Evolutionary conservation across 371 early-diverging fungal genomes (phyloP).

Genomic region (Mucor plumbeus): DNA sequence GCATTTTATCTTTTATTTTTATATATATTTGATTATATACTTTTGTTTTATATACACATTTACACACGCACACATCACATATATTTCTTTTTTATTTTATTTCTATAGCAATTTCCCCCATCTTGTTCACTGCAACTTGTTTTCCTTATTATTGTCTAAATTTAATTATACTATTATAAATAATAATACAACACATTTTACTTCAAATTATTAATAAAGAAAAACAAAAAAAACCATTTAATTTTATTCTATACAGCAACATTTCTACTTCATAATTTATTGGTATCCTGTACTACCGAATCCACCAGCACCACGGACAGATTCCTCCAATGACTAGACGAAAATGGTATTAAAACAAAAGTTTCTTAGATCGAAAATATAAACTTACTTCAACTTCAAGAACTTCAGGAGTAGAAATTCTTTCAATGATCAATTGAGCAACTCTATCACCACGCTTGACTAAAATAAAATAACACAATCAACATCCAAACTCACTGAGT

Average conservation of each 20-base stretch:
- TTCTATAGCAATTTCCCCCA: background rate
- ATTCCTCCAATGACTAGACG: slow-evolving; percentile 67
- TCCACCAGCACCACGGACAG: slow-evolving; percentile 86
- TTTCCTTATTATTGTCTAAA: background rate
- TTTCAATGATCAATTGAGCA: slow-evolving; percentile 96
- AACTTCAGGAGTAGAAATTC: slow-evolving; percentile 82
- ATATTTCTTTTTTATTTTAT: background rate
- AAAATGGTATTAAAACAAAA: background rate
- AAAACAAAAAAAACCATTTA: too few relatives aligned
- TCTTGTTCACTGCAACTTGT: background rate
- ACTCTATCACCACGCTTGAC: slow-evolving; percentile 93
- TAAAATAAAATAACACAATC: slow-evolving; percentile 56
- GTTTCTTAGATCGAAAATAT: background rate
- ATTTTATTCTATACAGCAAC: background rate
- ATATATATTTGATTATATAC: background rate
- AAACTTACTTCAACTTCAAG: slow-evolving; percentile 71
- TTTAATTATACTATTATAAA: background rate
- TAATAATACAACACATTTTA: background rate
- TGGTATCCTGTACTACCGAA: slow-evolving; percentile 94
- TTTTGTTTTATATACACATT: slow-evolving; percentile 5
- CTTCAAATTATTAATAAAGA: background rate
- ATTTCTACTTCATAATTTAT: slow-evolving; percentile 10
- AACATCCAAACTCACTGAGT: too few relatives aligned
- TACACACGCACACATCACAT: background rate
- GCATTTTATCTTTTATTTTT: background rate